Base-by-base conservation (phyloP, 768 basidiomycete genomes). In the Neoboletus magnificus region DNA sequence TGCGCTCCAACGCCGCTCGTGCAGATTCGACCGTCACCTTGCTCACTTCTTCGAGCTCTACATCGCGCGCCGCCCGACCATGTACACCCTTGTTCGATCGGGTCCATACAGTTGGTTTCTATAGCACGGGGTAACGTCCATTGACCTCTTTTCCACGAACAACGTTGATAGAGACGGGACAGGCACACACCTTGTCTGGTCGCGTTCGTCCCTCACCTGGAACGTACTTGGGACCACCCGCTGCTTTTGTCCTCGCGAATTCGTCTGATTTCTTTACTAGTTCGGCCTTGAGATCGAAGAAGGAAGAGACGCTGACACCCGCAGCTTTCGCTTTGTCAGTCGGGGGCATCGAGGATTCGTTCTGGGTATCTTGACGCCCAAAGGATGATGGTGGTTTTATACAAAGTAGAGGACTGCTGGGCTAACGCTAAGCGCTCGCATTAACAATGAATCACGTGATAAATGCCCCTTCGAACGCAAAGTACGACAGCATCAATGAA, bases 71-170 rank as follows among this genome's bases (percentile, higher is more conserved):
- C 0, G 83, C 83, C 1, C 92, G 83, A 7, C 71, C 72, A 3
- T 79, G 67, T 20, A 93, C 84, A 16, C 90, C 91, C 67, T 85
- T 86, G 63, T 93, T 93, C 48, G 83, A 82, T 35, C 82, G 82
- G 5, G 79, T 73, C 92, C 92, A 94, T 72, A 83, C 75, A 1
- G 85, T 86, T 4, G 85, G 80, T 78, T 91, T 93, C 91, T 92
- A 57, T 2, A 41, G 4, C 18, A 32, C 20, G 7, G 1, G n/a
- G 18, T 15, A 6, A 20, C 11, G 3, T 41, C 33, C 10, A 23
- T 40, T 25, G 5, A 13, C 29, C 36, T 36, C 6, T 20, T 23
- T 18, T 32, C 20, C 35, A 29, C 7, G 16, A 39, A 29, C 10
- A 20, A 39, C n/a, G 20, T 20, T 39, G 15, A 32, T 32, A n/a